Conservation (phyloP, 202 grass and related monocot species). For the Setaria italica region DNA sequence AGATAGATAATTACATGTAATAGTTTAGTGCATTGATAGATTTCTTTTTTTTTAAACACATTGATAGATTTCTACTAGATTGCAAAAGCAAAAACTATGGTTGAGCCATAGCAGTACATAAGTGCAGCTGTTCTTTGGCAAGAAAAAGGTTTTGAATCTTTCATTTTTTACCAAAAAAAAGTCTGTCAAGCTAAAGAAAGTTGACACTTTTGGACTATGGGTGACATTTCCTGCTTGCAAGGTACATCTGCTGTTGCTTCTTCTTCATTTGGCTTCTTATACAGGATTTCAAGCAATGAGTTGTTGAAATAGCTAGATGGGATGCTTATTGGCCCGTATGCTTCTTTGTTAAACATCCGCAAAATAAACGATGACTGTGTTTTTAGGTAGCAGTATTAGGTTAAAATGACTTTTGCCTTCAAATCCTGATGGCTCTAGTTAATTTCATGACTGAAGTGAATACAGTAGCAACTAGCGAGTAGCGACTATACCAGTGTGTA, state of each 20-base stretch:
- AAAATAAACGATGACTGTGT: not conserved
- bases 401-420: not conserved
- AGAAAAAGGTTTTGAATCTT: not conserved
- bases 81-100: conserved; percentile 20
- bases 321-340: not conserved
- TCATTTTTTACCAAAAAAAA: not conserved
- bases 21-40: conserved; percentile 7
- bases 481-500: no score
- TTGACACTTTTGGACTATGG: conserved; percentile 11
- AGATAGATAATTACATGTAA: not conserved
- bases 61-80: not conserved
- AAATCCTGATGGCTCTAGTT: not conserved
- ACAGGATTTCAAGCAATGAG: not conserved
- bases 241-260: not conserved
- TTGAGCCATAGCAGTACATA: conserved; percentile 17
- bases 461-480: no score
- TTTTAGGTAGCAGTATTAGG: not conserved
- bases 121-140: not conserved
- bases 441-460: not conserved
- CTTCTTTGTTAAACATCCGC: not conserved
- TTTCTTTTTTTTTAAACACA: not conserved
- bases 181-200: not conserved
- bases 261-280: conserved; percentile 23
- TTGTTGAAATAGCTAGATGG: conserved; percentile 2
- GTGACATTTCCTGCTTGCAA: conserved; percentile 14